Base-by-base conservation (phyloP, 2,329 filamentous ascomycete species). In the Arthrobotrys iridis region DNA sequence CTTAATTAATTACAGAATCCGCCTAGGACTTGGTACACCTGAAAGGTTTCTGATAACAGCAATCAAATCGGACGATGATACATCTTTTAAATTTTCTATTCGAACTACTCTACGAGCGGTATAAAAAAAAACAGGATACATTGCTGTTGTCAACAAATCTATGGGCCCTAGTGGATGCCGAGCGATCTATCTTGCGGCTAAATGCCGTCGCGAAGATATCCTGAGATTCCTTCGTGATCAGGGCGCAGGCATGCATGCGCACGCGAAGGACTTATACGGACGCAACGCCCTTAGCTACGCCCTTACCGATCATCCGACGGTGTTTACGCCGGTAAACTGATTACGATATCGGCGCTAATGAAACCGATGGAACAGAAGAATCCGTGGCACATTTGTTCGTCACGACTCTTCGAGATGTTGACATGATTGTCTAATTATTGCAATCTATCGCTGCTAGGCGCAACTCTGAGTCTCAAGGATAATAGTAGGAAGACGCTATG, bases 201-300 rank as follows among this genome's bases (percentile, higher is more conserved):
- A 28, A 8, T 13, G n/a, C 11, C 18, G 35, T n/a, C 4, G 22
- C 18, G 33, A 71, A 4, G 58, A 63, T 4, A 52, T 60, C 4
- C 13, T 71, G 2, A 15, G 26, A n/a, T 64, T 63, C 40, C 58
- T 71, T 2, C 5, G 15, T 13, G 20, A 30, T 10, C 35, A 63
- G 24, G 57, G 66, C 1, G 66, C 45, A 4, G 45, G 64, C n/a
- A 50, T 68, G 41, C 11, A 40, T 22, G 30, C 18, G 2, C n/a
- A n/a, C n/a, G n/a, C 15, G 18, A 28, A 40, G 20, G 43, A 59
- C 22, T 11, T 11, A 5, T 8, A 41, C 4, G 64, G 64, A 3
- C 43, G 33, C n/a, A 60, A 52, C 22, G 52, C 64, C 15, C 41
- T 68, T 20, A 50, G 52, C 52, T 52, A 50, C 18, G 64, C 64